Evolutionary conservation across 257 asterid species (phyloP).

Genomic region (Nicotiana sylvestris): DNA sequence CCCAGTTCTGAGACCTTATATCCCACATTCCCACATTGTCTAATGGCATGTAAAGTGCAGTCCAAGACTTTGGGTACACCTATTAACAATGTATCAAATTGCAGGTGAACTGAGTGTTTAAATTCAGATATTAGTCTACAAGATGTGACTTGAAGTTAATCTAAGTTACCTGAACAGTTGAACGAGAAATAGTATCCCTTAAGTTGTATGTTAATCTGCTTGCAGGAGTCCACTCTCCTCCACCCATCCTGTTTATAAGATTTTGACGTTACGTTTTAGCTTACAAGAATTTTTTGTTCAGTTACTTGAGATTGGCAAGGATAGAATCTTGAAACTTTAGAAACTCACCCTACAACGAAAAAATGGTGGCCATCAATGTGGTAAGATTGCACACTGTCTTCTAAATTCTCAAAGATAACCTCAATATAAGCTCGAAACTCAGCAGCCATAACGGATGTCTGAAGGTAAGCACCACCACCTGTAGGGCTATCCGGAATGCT

Average conservation of each 20-base stretch:
- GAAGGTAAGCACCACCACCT: constrained; percentile 19
- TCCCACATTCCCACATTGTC: constrained; percentile 51
- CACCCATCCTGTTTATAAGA: constrained; percentile 30
- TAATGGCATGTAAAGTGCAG: constrained; percentile 37
- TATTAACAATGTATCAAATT: background rate
- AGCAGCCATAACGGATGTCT: constrained; percentile 37
- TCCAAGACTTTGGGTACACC: constrained; percentile 43
- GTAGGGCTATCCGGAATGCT: constrained; percentile 28
- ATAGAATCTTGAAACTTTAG: background rate
- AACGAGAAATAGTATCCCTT: constrained; percentile 36
- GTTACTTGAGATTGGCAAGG: background rate
- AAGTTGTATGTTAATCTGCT: constrained; percentile 38
- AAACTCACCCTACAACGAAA: constrained; percentile 14
- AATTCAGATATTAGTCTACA: background rate
- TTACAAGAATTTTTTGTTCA: background rate
- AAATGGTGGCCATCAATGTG: constrained; percentile 19
- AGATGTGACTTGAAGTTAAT: background rate
- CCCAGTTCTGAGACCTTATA: constrained; percentile 39
- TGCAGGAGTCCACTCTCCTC: constrained; percentile 37
- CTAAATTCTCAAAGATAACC: constrained; percentile 25
- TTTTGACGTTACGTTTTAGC: background rate
- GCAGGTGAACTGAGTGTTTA: background rate
- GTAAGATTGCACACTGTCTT: constrained; percentile 21
- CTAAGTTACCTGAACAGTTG: constrained; percentile 35
- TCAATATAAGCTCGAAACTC: constrained; percentile 31